Percentiles rank a stretch among this genome's conserved stretches.
Conservation (phyloP, 2,329 filamentous ascomycete species). For the Ramularia collo-cygni region DNA sequence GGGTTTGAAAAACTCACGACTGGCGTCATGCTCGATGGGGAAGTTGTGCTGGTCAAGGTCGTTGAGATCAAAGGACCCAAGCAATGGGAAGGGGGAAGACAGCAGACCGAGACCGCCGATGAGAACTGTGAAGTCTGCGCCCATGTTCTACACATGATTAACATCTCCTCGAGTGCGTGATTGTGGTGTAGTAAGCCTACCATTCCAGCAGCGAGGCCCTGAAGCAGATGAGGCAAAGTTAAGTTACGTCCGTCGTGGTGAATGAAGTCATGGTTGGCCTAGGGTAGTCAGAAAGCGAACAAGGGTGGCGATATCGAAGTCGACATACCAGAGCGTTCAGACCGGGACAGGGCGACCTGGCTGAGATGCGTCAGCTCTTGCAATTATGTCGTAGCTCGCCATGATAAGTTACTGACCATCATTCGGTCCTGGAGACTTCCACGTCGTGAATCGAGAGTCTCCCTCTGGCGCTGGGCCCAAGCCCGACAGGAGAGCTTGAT, state of each 20-base stretch:
- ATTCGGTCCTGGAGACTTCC: constrained; percentile 18
- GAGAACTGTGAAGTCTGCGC: constrained; percentile 23
- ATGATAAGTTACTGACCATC: constrained; percentile 13
- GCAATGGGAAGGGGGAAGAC: constrained; percentile 14
- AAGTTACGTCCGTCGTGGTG: constrained; percentile 21
- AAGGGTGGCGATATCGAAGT: background rate
- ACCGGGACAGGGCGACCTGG: constrained; percentile 25
- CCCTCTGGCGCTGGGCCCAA: constrained; percentile 20
- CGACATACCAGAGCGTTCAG: constrained; percentile 22
- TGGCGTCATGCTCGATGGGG: constrained; percentile 33
- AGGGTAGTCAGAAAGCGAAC: too few species aligned
- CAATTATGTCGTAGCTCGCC: background rate
- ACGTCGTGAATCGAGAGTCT: constrained; percentile 25
- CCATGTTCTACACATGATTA: constrained; percentile 15
- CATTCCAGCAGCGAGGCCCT: constrained; percentile 22
- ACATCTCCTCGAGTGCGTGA: too few species aligned
- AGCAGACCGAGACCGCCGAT: constrained; percentile 25
- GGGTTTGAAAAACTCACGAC: too few species aligned
- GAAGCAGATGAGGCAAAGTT: constrained; percentile 21
- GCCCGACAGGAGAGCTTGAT: constrained; percentile 16
- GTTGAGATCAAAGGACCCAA: constrained; percentile 21
- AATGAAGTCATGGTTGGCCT: constrained; percentile 22
- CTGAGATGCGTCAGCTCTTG: constrained; percentile 6
- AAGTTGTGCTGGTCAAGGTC: constrained; percentile 28
- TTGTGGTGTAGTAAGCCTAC: constrained; percentile 2